These are phyloP conservation scores for Leccinum sublutescens DNA, from an alignment of 768 basidiomycete species.

Conservation along the genomic window DNA sequence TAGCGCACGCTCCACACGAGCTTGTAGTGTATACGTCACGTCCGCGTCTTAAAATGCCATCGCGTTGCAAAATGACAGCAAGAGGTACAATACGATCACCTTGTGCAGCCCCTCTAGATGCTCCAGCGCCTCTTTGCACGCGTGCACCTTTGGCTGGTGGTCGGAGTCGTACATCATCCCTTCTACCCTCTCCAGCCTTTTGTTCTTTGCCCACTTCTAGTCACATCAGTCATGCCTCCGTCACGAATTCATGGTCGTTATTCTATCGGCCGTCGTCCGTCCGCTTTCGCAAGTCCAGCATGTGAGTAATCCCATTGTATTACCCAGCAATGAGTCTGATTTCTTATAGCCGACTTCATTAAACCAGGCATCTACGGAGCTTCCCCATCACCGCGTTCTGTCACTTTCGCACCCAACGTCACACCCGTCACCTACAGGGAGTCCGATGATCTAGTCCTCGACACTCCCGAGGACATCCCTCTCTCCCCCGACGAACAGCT, in stretches of 20 bases:
- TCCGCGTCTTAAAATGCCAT: too few species aligned
- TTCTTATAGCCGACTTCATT: slow-evolving; percentile 35
- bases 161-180: too few species aligned
- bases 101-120: too few species aligned
- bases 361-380: slow-evolving; percentile 56
- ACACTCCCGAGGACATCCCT: slow-evolving; percentile 27
- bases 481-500: slow-evolving; percentile 39
- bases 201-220: too few species aligned
- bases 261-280: slow-evolving; percentile 42
- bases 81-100: too few species aligned
- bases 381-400: slow-evolving; percentile 42
- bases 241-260: slow-evolving; percentile 18
- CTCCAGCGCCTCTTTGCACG: too few species aligned
- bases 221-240: too few species aligned
- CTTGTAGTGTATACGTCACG: too few species aligned
- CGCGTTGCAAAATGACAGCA: too few species aligned
- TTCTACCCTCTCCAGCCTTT: too few species aligned
- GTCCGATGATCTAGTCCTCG: slow-evolving; percentile 28
- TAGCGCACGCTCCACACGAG: too few species aligned
- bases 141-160: too few species aligned
- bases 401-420: slow-evolving; percentile 64
- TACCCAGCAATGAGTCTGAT: not conserved
- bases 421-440: slow-evolving; percentile 52
- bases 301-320: slow-evolving; percentile 6
- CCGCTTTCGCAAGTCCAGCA: slow-evolving; percentile 33